A percentile compares a stretch with the other conserved stretches of the same genome.
Conservation (phyloP, 441 rosid species). For the Breynia disticha region DNA sequence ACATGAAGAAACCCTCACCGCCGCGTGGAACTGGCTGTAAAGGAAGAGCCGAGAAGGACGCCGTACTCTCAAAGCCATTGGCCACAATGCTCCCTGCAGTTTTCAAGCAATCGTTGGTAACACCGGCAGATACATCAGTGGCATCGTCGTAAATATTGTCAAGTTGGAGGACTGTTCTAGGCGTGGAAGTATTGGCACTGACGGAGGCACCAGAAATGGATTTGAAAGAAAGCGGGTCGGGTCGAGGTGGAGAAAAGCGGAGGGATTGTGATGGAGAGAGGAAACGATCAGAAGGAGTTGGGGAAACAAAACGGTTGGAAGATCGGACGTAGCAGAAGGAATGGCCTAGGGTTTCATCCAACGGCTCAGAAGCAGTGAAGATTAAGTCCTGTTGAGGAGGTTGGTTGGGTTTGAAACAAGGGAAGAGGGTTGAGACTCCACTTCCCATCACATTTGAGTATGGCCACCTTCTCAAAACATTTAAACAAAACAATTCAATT, state of each 20-base stretch:
- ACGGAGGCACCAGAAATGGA: conserved; percentile 91
- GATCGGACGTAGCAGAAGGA: conserved; percentile 87
- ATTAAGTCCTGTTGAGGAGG: conserved; percentile 27
- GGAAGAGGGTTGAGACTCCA: conserved; percentile 67
- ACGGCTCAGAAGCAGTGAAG: conserved; percentile 50
- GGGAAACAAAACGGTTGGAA: conserved; percentile 70
- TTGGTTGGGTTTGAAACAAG: conserved; percentile 37
- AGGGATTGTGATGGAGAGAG: conserved; percentile 65
- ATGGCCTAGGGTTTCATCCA: conserved; percentile 88
- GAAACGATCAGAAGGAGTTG: conserved; percentile 41
- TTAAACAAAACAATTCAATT: conserved; percentile 2
- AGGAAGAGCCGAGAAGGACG: conserved; percentile 80
- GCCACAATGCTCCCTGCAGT: conserved; percentile 31
- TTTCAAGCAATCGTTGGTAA: no score
- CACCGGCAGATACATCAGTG: conserved; percentile 33
- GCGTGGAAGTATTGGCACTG: conserved; percentile 76
- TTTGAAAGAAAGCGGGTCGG: conserved; percentile 48
- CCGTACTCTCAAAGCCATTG: conserved; percentile 78
- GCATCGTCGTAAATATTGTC: conserved; percentile 73
- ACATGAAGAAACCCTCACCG: conserved; percentile 52
- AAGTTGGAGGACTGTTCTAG: conserved; percentile 70
- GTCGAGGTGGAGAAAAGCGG: conserved; percentile 55
- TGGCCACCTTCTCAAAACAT: conserved; percentile 9
- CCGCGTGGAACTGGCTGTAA: conserved; percentile 81
- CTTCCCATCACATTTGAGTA: conserved; percentile 95